Percentiles rank a stretch among this genome's conserved stretches.
phyloP scores from a whole-genome alignment of 352 stramenopile species.

The Globisporangium perplexum region DNA sequence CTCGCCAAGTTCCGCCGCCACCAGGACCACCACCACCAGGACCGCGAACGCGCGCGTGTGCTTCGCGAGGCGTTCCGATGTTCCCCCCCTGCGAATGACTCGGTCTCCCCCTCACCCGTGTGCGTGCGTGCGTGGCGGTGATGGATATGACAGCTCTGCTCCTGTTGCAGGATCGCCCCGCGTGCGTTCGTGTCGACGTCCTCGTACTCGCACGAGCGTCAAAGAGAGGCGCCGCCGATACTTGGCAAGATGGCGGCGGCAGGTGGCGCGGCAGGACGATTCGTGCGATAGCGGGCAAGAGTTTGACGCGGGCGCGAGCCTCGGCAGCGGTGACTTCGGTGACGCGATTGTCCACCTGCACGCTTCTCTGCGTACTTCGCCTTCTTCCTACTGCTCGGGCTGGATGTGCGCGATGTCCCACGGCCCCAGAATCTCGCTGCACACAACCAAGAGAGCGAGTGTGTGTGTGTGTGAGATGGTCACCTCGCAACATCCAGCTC shows the following conservation, averaged over 20 bases:
- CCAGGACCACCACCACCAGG: too few relatives aligned
- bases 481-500: neutral
- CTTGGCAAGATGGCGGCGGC: too few relatives aligned
- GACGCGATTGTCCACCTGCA: too few relatives aligned
- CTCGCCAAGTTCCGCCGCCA: too few relatives aligned
- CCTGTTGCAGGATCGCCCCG: neutral
- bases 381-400: constrained; percentile 35
- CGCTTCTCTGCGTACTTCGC: too few relatives aligned
- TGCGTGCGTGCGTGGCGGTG: neutral
- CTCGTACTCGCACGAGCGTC: too few relatives aligned
- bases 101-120: neutral
- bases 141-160: neutral
- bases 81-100: neutral
- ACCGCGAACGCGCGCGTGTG: constrained; percentile 1
- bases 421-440: constrained; percentile 83
- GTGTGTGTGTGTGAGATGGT: neutral
- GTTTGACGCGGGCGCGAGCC: too few relatives aligned
- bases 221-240: too few relatives aligned
- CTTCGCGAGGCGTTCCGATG: constrained; percentile 5
- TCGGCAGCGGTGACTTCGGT: too few relatives aligned
- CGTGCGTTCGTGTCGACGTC: too few relatives aligned
- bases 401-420: constrained; percentile 90
- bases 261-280: too few relatives aligned
- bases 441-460: neutral
- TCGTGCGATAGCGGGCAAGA: too few relatives aligned